These are phyloP conservation scores for Phycomyces blakesleeanus DNA, from an alignment of 192 early-diverging fungal species.

Conservation along the genomic window DNA sequence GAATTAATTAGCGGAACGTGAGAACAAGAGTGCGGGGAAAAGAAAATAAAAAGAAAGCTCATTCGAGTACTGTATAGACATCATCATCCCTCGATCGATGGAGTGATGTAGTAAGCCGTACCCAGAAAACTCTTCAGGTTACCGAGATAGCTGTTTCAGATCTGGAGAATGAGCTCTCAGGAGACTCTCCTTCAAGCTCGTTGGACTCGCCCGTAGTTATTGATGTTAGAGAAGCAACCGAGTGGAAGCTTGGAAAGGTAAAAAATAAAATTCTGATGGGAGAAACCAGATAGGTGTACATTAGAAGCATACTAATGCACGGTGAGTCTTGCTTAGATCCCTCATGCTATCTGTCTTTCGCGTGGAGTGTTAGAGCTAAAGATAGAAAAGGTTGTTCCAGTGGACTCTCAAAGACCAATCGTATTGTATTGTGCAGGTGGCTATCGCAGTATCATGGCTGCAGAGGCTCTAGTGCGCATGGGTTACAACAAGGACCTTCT, in stretches of 20 bases:
- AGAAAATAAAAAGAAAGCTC: too few relatives aligned
- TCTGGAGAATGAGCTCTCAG: conserved; percentile 6
- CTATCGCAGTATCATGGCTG: conserved; percentile 44
- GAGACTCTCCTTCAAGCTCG: neutral
- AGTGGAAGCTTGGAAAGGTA: conserved; percentile 35
- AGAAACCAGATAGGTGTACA: too few relatives aligned
- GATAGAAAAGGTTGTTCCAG: conserved; percentile 40
- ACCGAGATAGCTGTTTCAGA: conserved; percentile 18
- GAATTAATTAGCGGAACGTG: too few relatives aligned
- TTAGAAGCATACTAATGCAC: neutral
- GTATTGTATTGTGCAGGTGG: conserved; percentile 58
- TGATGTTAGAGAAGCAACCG: conserved; percentile 49
- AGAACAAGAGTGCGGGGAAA: too few relatives aligned
- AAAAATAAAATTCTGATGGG: neutral
- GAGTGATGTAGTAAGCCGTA: conserved; percentile 23
- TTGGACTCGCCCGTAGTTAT: conserved; percentile 31
- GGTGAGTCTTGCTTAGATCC: conserved; percentile 31
- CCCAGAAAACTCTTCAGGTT: conserved; percentile 1
- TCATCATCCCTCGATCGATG: conserved; percentile 6
- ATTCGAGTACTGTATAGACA: too few relatives aligned
- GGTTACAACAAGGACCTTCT: conserved; percentile 43
- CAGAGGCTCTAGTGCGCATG: conserved; percentile 44
- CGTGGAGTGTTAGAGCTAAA: conserved; percentile 46
- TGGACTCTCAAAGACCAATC: conserved; percentile 38
- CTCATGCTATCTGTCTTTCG: conserved; percentile 43